phyloP scores from a whole-genome alignment of 1,284 basidiomycete genomes.

The Cutaneotrichosporon spelunceum region DNA sequence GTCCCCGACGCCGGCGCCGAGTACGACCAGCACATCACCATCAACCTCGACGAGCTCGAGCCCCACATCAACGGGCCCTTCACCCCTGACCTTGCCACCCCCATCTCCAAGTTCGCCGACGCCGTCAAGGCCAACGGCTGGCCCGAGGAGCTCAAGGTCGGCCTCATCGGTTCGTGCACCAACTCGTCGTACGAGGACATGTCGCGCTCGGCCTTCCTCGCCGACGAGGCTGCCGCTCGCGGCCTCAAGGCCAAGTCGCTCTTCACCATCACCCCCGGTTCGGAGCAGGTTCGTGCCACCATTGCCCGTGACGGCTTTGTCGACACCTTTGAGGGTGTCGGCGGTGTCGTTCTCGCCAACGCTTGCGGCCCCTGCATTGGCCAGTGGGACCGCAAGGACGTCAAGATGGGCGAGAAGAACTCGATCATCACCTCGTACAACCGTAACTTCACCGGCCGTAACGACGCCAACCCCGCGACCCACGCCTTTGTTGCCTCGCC shows the following conservation, averaged over 20 bases:
- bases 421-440: constrained; percentile 98
- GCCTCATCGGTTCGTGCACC: constrained; percentile 94
- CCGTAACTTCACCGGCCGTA: constrained; percentile 93
- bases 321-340: constrained; percentile 23
- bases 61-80: constrained; percentile 97
- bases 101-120: constrained; percentile 81
- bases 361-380: constrained; percentile 99
- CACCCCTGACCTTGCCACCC: constrained; percentile 94
- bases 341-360: constrained; percentile 86
- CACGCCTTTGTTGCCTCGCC: constrained; percentile 98
- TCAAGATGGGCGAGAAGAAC: constrained; percentile 82
- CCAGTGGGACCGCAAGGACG: constrained; percentile 93
- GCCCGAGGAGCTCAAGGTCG: constrained; percentile 87
- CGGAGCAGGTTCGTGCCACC: constrained; percentile 95
- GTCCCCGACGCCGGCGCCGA: constrained; percentile 82
- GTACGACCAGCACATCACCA: constrained; percentile 93
- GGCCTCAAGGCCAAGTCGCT: constrained; percentile 82
- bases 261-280: constrained; percentile 95
- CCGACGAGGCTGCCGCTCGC: constrained; percentile 78
- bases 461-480: constrained; percentile 82
- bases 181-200: constrained; percentile 96
- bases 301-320: constrained; percentile 81
- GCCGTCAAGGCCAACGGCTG: constrained; percentile 81
- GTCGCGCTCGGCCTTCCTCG: constrained; percentile 87
- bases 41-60: constrained; percentile 87